phyloP scores from a whole-genome alignment of 345 rosid genomes.

The Noccaea caerulescens region DNA sequence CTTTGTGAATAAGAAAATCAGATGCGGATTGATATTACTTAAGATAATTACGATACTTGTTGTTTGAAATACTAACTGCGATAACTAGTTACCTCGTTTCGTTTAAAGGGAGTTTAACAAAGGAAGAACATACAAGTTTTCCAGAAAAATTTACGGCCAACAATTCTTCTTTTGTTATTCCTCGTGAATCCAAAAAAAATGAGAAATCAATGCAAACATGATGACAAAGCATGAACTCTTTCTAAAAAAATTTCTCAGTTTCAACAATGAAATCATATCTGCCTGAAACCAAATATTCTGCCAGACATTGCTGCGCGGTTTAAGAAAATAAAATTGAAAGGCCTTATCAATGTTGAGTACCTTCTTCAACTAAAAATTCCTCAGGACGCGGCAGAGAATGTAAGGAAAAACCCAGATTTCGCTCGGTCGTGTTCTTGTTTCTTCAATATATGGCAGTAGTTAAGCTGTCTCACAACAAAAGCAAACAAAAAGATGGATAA shows the following conservation, averaged over 20 bases:
- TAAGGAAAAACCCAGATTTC: slow-evolving; percentile 59
- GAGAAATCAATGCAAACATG: slow-evolving; percentile 24
- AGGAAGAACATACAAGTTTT: background rate
- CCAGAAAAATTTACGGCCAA: background rate
- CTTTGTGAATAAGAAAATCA: no score
- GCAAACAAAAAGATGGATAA: slow-evolving; percentile 18
- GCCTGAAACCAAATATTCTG: slow-evolving; percentile 26
- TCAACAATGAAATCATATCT: slow-evolving; percentile 11
- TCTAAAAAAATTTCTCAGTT: background rate
- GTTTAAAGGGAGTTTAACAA: background rate
- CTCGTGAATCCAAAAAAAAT: slow-evolving; percentile 13
- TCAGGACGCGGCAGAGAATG: slow-evolving; percentile 58
- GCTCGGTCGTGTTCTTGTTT: slow-evolving; percentile 61
- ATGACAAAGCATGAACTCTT: background rate
- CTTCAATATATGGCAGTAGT: slow-evolving; percentile 71
- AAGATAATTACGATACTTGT: no score
- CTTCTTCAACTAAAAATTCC: slow-evolving; percentile 12
- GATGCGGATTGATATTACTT: no score
- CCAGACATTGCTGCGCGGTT: background rate
- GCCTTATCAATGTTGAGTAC: slow-evolving; percentile 14
- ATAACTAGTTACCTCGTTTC: background rate
- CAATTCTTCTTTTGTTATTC: background rate
- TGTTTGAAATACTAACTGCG: background rate
- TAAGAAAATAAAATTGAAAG: background rate
- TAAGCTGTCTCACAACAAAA: slow-evolving; percentile 51